Evolutionary conservation across 768 basidiomycete species (phyloP).

Genomic region (Agrocybe pediades): DNA sequence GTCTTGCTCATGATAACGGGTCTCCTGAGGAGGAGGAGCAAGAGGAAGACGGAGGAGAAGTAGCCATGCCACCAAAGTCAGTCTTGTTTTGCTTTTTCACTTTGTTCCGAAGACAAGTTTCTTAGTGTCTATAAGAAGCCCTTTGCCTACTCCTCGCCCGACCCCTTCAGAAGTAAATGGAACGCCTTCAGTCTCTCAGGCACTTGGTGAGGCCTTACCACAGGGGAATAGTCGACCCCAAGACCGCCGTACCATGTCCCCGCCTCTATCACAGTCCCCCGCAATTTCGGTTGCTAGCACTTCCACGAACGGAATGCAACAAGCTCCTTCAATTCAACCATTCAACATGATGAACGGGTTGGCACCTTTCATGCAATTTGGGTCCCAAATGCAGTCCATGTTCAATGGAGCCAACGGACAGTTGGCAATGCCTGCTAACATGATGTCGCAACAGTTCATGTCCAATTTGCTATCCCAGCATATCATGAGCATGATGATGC

Average conservation of each 20-base stretch:
- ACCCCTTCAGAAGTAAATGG: constrained; percentile 43
- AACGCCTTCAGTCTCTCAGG: neutral
- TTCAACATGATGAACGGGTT: neutral
- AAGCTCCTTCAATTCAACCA: neutral
- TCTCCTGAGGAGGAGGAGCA: constrained; percentile 36
- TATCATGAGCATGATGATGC: neutral
- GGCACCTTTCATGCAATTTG: neutral
- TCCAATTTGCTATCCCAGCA: too few relatives aligned
- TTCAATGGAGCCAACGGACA: neutral
- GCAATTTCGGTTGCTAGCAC: too few relatives aligned
- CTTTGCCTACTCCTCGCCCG: constrained; percentile 61
- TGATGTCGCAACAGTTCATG: neutral
- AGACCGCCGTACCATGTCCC: neutral
- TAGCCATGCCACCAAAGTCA: constrained; percentile 39
- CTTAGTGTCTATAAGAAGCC: constrained; percentile 46
- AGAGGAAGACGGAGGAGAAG: constrained; percentile 41
- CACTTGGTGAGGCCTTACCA: neutral
- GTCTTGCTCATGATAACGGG: constrained; percentile 41
- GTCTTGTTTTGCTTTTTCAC: constrained; percentile 27
- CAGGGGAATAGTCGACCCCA: neutral
- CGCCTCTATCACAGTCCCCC: neutral
- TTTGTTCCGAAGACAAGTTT: constrained; percentile 13
- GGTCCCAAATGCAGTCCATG: neutral
- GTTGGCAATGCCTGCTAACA: neutral
- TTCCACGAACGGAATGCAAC: neutral